Evolutionary conservation across 106 monocot genomes (phyloP), one percentile per base, ranked within the genome.

Genomic region (Dactylorhiza incarnata): DNA sequence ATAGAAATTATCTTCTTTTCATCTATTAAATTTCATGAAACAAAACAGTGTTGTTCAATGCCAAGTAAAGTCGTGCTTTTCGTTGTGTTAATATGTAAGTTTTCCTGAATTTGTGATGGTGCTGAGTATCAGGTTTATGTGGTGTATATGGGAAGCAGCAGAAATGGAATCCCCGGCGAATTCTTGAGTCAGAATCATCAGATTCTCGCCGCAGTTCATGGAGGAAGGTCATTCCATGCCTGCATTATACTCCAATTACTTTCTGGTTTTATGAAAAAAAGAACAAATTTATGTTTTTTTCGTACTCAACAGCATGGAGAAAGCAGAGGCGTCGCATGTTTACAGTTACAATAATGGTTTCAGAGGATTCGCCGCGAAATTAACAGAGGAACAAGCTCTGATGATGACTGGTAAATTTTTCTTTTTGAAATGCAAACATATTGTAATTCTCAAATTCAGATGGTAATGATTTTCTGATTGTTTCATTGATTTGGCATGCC

Each of bases 351-450:
- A 61, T 54, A 84, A 80, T 76, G 83, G 82, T 19, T 91, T 99
- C 76, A 83, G 87, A 75, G 97, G 97, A 68, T 99, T 99, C 69
- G 94, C 97, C 5, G 97, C 97, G 0, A 94, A 86, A 51, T 83
- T 99, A 70, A 89, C 81, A 3, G 59, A 88, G 79, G 78, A 87
- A 54, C 94, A 99, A 83, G 97, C 89, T 72, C 72, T 78, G 43
- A 48, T 68, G 13, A 77, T 99, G 52, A 75, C 89, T 51, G 87
- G 96, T 97, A 83, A 55, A 7, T 71, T 20, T 16, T 26, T 5
- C 0, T 48, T 51, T 5, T 24, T 66, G 1, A 17, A 19, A 25
- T 16, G 22, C 3, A 4, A n/a, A 24, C 14, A 45, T 25, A 15
- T 19, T 49, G 25, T 11, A 0, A 82, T 70, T 51, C 76, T 71